A percentile compares a stretch with the other conserved stretches of the same genome.
Evolutionary conservation across 2,329 filamentous ascomycete species (phyloP).

Genomic region (Cladosporium velox): DNA sequence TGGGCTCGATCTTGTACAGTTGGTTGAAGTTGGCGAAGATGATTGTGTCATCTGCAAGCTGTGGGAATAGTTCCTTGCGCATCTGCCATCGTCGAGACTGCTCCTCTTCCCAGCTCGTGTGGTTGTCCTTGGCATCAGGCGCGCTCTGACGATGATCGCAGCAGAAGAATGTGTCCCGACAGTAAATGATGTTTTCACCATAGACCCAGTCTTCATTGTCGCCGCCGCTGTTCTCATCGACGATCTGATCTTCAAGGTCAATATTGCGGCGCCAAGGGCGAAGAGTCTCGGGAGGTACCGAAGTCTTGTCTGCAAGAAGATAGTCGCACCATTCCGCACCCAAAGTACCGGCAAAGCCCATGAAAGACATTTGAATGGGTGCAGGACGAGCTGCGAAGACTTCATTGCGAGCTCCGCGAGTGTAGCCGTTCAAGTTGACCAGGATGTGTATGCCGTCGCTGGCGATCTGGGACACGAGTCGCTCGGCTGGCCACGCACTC

Average conservation of each 20-base stretch:
- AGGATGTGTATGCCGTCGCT: slow-evolving; percentile 89
- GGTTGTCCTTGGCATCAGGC: slow-evolving; percentile 66
- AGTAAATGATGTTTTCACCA: slow-evolving; percentile 94
- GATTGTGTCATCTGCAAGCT: slow-evolving; percentile 76
- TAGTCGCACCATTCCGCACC: slow-evolving; percentile 99
- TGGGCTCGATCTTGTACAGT: slow-evolving; percentile 98
- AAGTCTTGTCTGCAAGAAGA: slow-evolving; percentile 83
- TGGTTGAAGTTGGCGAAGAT: slow-evolving; percentile 99
- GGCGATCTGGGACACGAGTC: slow-evolving; percentile 81
- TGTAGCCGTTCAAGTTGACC: slow-evolving; percentile 98
- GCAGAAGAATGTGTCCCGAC: slow-evolving; percentile 94
- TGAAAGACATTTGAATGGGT: slow-evolving; percentile 98
- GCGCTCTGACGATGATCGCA: slow-evolving; percentile 95
- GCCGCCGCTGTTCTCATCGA: slow-evolving; percentile 66
- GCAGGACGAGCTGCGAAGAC: slow-evolving; percentile 93
- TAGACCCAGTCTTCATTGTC: slow-evolving; percentile 80
- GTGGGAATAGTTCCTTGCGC: slow-evolving; percentile 88
- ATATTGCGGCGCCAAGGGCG: slow-evolving; percentile 77
- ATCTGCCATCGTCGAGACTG: slow-evolving; percentile 82
- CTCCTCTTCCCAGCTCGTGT: slow-evolving; percentile 79
- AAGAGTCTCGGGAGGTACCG: slow-evolving; percentile 79
- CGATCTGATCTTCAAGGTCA: slow-evolving; percentile 66
- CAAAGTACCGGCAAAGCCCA: slow-evolving; percentile 95
- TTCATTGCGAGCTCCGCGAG: slow-evolving; percentile 92
- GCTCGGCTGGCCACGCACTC: slow-evolving; percentile 81